Evolutionary conservation across 371 early-diverging fungal genomes (phyloP).

Genomic region (Mortierella sp.): DNA sequence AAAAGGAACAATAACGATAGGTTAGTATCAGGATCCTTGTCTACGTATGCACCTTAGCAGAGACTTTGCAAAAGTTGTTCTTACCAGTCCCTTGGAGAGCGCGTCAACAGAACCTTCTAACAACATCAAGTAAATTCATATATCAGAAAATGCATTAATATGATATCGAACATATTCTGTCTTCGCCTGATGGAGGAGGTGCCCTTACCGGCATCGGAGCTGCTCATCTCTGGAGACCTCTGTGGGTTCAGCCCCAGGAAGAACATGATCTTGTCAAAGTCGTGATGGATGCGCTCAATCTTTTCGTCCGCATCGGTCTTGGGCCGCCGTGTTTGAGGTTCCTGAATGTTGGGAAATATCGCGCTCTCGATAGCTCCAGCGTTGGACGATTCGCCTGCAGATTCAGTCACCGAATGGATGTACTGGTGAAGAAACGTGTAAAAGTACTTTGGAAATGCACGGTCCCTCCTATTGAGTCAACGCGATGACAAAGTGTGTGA

Average conservation of each 20-base stretch:
- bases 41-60: background rate
- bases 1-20: background rate
- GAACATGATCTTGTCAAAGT: conserved; percentile 81
- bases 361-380: conserved; percentile 28
- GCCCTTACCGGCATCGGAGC: background rate
- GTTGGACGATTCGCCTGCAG: conserved; percentile 57
- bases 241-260: conserved; percentile 60
- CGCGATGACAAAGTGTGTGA: background rate
- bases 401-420: conserved; percentile 77
- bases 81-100: conserved; percentile 1
- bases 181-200: background rate
- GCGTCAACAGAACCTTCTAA: background rate
- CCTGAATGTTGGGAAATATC: conserved; percentile 22
- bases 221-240: conserved; percentile 7
- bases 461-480: conserved; percentile 67
- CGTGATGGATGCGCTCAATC: conserved; percentile 81
- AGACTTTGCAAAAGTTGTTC: background rate
- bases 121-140: background rate
- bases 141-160: background rate
- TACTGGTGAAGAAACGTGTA: conserved; percentile 85
- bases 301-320: conserved; percentile 81
- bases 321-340: conserved; percentile 23
- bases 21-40: background rate
- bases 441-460: conserved; percentile 84
- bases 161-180: background rate